Conservation (phyloP, 1,139 yeast genomes). For the Yamadazyma sp. region DNA sequence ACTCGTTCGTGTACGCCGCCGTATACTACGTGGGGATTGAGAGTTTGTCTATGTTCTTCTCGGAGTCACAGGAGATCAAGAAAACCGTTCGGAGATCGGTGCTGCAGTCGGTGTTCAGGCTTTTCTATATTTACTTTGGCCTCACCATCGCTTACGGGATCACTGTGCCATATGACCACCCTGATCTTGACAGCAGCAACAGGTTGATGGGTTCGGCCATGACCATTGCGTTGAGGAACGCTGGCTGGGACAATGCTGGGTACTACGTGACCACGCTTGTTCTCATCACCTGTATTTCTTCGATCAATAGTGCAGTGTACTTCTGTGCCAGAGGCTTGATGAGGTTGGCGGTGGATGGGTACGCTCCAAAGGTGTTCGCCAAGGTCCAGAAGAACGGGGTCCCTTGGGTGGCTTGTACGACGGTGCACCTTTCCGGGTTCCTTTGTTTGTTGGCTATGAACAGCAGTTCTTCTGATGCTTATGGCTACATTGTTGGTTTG, state of each 20-base stretch:
- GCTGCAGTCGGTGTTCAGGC: constrained; percentile 45
- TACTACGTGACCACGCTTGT: constrained; percentile 43
- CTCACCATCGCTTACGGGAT: constrained; percentile 41
- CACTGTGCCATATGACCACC: constrained; percentile 41
- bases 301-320: constrained; percentile 44
- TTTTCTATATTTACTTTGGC: constrained; percentile 40
- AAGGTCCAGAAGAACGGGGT: constrained; percentile 32
- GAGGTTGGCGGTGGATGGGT: constrained; percentile 40
- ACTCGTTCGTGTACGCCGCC: constrained; percentile 51
- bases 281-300: constrained; percentile 40
- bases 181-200: constrained; percentile 30
- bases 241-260: constrained; percentile 42
- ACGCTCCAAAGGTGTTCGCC: constrained; percentile 36
- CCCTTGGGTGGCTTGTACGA: constrained; percentile 43
- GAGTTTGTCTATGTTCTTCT: constrained; percentile 64
- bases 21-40: constrained; percentile 71
- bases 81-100: constrained; percentile 56
- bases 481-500: constrained; percentile 43
- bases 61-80: constrained; percentile 60
- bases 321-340: constrained; percentile 42
- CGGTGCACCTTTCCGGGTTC: constrained; percentile 32
- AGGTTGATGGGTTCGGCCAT: constrained; percentile 59
- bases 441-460: constrained; percentile 31
- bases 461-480: constrained; percentile 36
- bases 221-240: constrained; percentile 58